Evolutionary conservation across 1,284 basidiomycete genomes (phyloP).

Genomic region (Coniferiporia weirii): DNA sequence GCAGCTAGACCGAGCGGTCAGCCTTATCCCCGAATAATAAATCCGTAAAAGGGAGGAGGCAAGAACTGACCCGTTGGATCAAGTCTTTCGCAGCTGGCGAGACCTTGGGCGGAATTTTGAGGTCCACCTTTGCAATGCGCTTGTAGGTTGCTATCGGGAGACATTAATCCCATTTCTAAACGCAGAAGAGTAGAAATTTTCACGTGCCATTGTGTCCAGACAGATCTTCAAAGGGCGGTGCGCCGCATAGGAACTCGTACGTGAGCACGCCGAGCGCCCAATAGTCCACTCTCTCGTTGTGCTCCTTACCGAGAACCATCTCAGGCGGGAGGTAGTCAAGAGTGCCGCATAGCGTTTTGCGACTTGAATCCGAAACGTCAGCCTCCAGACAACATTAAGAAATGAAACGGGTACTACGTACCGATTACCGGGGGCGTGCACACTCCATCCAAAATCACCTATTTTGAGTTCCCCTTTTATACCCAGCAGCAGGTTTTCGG

Average conservation of each 20-base stretch:
- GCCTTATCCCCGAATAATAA: neutral
- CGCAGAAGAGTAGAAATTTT: neutral
- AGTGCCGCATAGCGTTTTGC: conserved; percentile 91
- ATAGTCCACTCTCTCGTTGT: conserved; percentile 87
- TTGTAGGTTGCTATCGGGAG: conserved; percentile 70
- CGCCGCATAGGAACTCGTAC: conserved; percentile 92
- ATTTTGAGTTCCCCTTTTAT: conserved; percentile 98
- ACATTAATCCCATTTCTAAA: neutral
- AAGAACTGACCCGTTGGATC: conserved; percentile 47
- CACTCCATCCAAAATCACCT: conserved; percentile 98
- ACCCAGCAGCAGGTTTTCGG: conserved; percentile 93
- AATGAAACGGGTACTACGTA: neutral
- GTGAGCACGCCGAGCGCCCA: conserved; percentile 97
- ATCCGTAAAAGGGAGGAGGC: too few relatives aligned
- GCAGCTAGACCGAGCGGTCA: conserved; percentile 54
- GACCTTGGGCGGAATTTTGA: conserved; percentile 66
- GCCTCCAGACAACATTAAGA: neutral
- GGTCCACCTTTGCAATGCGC: conserved; percentile 79
- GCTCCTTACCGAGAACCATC: conserved; percentile 91
- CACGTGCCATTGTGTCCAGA: conserved; percentile 65
- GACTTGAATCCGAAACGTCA: conserved; percentile 18
- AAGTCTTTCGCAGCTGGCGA: conserved; percentile 65
- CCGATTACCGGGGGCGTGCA: conserved; percentile 91
- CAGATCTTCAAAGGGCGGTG: conserved; percentile 92
- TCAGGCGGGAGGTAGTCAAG: conserved; percentile 97